These are phyloP conservation scores for Fusarium sp. DNA, from an alignment of 2,329 filamentous ascomycete genomes.

Conservation along the genomic window DNA sequence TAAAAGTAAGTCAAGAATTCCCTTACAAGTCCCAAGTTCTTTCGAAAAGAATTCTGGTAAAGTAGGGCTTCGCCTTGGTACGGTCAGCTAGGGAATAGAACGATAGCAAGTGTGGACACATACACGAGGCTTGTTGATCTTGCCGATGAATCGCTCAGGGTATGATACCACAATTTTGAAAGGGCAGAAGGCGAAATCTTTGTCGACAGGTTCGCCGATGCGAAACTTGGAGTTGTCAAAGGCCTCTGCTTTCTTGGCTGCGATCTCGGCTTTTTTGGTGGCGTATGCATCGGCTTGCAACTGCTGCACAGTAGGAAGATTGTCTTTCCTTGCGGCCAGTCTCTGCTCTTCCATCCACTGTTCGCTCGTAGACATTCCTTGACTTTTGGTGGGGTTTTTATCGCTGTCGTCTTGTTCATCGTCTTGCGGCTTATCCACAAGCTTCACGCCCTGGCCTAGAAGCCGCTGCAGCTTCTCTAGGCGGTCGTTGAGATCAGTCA, in stretches of 20 bases:
- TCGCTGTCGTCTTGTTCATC: constrained; percentile 10
- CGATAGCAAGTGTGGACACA: constrained; percentile 40
- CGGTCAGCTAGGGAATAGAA: constrained; percentile 26
- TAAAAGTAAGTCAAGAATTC: not conserved
- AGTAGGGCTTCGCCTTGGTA: constrained; percentile 62
- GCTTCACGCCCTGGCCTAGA: constrained; percentile 40
- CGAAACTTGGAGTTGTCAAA: constrained; percentile 47
- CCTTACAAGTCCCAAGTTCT: constrained; percentile 83
- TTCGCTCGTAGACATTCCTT: constrained; percentile 18
- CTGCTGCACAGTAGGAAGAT: not conserved
- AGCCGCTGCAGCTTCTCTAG: constrained; percentile 41
- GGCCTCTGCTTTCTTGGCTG: constrained; percentile 21
- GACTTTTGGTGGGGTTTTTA: not conserved
- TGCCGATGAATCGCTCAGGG: constrained; percentile 70
- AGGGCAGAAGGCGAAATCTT: constrained; percentile 59
- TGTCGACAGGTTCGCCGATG: constrained; percentile 44
- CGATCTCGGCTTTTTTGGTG: constrained; percentile 16
- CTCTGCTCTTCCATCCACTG: constrained; percentile 15
- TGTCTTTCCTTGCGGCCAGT: not conserved
- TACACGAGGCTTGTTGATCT: constrained; percentile 64
- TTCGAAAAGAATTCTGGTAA: constrained; percentile 69
- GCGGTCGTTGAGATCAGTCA: constrained; percentile 40
- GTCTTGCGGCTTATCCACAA: constrained; percentile 24
- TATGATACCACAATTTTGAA: constrained; percentile 70
- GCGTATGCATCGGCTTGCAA: constrained; percentile 9